Conservation (phyloP, 140 eudicot species). For the Ambrosia hybrid region DNA sequence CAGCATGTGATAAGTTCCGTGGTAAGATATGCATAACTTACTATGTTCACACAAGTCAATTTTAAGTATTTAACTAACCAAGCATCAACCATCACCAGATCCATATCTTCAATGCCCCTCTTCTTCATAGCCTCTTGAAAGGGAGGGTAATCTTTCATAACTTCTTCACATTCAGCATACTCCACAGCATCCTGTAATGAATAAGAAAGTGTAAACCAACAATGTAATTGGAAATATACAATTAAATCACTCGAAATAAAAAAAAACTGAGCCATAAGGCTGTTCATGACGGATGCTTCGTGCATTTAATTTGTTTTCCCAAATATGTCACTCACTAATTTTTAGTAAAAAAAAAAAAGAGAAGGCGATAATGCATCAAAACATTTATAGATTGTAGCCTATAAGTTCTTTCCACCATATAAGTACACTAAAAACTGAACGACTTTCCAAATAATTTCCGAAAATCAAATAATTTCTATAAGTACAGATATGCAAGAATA, state of each 20-base stretch:
- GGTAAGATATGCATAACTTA: not conserved
- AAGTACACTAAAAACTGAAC: not conserved
- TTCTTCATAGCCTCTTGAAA: slow-evolving; percentile 92
- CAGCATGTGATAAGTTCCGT: not conserved
- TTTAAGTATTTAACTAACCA: slow-evolving; percentile 52
- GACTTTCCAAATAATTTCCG: not conserved
- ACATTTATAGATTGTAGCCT: no score
- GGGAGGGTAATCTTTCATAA: slow-evolving; percentile 75
- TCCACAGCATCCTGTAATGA: slow-evolving; percentile 82
- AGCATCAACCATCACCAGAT: slow-evolving; percentile 92
- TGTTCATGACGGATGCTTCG: not conserved
- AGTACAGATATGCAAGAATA: not conserved
- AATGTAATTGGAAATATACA: not conserved
- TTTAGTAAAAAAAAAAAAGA: no score
- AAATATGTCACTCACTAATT: no score
- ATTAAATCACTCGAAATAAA: no score
- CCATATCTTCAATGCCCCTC: slow-evolving; percentile 96
- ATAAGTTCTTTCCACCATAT: not conserved
- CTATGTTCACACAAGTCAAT: slow-evolving; percentile 5
- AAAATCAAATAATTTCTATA: not conserved
- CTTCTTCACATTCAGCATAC: slow-evolving; percentile 96
- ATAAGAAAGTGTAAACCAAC: slow-evolving; percentile 12
- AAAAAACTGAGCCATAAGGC: not conserved
- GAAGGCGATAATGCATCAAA: no score
- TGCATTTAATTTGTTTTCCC: no score